A percentile compares a stretch with the other conserved stretches of the same genome.
phyloP scores from a whole-genome alignment of 2,329 filamentous ascomycete genomes.

The Aureobasidium sp. region DNA sequence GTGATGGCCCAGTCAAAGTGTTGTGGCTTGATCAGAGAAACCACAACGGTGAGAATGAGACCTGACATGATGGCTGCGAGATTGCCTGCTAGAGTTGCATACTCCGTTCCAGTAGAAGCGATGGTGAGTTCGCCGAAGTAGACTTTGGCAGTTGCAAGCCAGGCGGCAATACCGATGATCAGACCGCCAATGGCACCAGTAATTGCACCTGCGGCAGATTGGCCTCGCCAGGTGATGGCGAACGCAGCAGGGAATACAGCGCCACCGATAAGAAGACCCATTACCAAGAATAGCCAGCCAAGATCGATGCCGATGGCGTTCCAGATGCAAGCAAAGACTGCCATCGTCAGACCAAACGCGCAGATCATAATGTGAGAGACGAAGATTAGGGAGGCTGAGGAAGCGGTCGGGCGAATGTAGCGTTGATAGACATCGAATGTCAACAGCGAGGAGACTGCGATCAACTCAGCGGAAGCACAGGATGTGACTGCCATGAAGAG shows the following conservation, averaged over 20 bases:
- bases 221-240: conserved; percentile 29
- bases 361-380: conserved; percentile 33
- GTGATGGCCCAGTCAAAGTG: conserved; percentile 34
- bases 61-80: conserved; percentile 25
- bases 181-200: conserved; percentile 26
- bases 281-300: conserved; percentile 33
- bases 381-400: conserved; percentile 29
- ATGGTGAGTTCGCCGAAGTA: conserved; percentile 32
- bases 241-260: conserved; percentile 29
- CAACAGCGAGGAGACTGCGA: conserved; percentile 31
- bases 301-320: conserved; percentile 31
- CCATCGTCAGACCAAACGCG: conserved; percentile 32
- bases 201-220: conserved; percentile 26
- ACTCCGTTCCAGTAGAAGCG: conserved; percentile 29
- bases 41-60: conserved; percentile 19
- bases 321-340: conserved; percentile 25
- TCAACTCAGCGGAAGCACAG: conserved; percentile 28
- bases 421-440: conserved; percentile 35
- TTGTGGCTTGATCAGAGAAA: conserved; percentile 30
- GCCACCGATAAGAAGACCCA: conserved; percentile 35
- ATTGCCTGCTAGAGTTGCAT: conserved; percentile 31
- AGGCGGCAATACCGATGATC: conserved; percentile 28
- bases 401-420: conserved; percentile 31
- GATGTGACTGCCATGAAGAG: conserved; percentile 25
- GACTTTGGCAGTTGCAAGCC: conserved; percentile 27